Percentiles rank a stretch among this genome's conserved stretches.
Evolutionary conservation across 108 stramenopile species (phyloP).

Genomic region (Pseudonitzschia multiseries): DNA sequence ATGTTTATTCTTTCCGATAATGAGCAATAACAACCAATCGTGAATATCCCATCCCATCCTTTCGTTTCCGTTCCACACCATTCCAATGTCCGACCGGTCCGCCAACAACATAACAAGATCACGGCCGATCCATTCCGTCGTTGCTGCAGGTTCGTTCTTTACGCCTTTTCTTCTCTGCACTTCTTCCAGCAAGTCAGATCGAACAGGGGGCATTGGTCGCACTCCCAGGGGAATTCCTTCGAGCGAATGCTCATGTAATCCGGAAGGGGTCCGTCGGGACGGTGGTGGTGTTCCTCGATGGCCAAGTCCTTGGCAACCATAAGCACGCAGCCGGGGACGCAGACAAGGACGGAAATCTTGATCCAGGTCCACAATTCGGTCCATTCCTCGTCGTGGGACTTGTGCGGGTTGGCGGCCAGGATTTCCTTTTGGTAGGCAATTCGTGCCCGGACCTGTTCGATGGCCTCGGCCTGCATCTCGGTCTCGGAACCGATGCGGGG

Average conservation of each 20-base stretch:
- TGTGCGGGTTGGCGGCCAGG: constrained; percentile 50
- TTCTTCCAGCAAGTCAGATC: constrained; percentile 92
- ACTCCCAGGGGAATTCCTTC: constrained; percentile 96
- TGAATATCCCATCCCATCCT: too few species aligned
- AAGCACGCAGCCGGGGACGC: constrained; percentile 59
- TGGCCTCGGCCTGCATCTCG: constrained; percentile 74
- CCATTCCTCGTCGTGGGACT: constrained; percentile 63
- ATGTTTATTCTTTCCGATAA: too few species aligned
- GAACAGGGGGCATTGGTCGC: constrained; percentile 87
- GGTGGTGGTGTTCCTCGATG: constrained; percentile 65
- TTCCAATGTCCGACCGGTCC: too few species aligned
- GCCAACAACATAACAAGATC: too few species aligned
- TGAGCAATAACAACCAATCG: too few species aligned
- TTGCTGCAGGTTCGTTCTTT: background rate
- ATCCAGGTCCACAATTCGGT: constrained; percentile 85
- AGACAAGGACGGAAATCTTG: constrained; percentile 76
- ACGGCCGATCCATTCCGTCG: too few species aligned
- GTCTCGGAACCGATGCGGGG: constrained; percentile 65
- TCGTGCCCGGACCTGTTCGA: constrained; percentile 78
- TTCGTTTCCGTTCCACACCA: too few species aligned
- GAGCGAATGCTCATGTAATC: constrained; percentile 91
- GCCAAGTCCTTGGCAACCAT: constrained; percentile 63
- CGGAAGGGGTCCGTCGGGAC: constrained; percentile 61
- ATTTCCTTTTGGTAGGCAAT: constrained; percentile 78
- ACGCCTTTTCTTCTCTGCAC: constrained; percentile 85